Percentiles rank a stretch among this genome's conserved stretches.
These are phyloP conservation scores for Dunaliella sp. DNA, from an alignment of 139 green algal genomes.

Conservation along the genomic window DNA sequence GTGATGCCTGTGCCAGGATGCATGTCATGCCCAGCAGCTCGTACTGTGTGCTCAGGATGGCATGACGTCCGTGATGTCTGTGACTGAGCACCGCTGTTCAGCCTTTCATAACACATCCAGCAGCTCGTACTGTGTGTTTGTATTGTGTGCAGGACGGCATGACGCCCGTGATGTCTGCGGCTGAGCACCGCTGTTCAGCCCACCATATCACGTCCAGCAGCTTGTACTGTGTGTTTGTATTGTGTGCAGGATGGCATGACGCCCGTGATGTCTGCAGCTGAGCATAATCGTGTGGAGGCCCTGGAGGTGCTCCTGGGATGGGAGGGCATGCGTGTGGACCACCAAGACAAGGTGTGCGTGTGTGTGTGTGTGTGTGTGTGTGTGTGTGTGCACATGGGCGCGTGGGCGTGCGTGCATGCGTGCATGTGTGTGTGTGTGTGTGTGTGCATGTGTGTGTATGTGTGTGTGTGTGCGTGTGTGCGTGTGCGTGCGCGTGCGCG, in stretches of 20 bases:
- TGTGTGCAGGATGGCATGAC: not conserved
- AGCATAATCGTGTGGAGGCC: not conserved
- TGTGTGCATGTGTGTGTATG: not conserved
- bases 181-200: too few species aligned
- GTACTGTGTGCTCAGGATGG: too few species aligned
- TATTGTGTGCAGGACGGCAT: not conserved
- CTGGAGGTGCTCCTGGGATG: not conserved
- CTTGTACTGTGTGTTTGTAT: too few species aligned
- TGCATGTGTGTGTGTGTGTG: not conserved
- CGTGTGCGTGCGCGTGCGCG: not conserved
- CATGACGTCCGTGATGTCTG: too few species aligned
- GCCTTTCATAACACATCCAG: too few species aligned
- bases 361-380: not conserved
- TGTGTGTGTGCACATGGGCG: too few species aligned
- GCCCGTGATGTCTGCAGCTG: not conserved
- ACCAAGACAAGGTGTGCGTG: not conserved
- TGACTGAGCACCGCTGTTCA: too few species aligned
- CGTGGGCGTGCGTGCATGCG: not conserved
- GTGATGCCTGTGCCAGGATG: too few species aligned
- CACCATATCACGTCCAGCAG: too few species aligned
- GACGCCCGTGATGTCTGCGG: not conserved
- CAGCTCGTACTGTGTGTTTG: too few species aligned
- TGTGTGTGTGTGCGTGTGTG: not conserved
- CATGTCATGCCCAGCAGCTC: too few species aligned
- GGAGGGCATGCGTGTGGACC: not conserved